phyloP scores from a whole-genome alignment of 129 eudicot species.

The Arctium lappa region DNA sequence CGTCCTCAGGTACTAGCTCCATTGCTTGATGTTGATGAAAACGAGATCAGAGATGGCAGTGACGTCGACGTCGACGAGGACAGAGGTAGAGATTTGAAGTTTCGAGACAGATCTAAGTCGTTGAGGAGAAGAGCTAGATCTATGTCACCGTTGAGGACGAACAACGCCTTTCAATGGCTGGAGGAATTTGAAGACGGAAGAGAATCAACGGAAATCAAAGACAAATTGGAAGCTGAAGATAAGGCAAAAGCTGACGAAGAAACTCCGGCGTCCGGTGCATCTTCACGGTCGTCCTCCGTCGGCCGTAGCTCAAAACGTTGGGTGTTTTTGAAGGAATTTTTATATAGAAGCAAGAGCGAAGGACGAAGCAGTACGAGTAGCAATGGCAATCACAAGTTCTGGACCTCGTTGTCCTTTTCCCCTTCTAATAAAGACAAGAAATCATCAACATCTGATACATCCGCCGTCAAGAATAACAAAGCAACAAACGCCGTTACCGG shows the following conservation, averaged over 20 bases:
- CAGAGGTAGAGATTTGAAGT: constrained; percentile 56
- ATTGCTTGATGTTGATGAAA: constrained; percentile 39
- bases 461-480: constrained; percentile 15
- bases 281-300: constrained; percentile 70
- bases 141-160: constrained; percentile 57
- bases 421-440: constrained; percentile 43
- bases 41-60: constrained; percentile 21
- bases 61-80: constrained; percentile 6
- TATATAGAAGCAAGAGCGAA: constrained; percentile 79
- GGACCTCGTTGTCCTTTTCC: constrained; percentile 61
- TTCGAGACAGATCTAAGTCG: constrained; percentile 66
- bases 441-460: constrained; percentile 1
- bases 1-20: constrained; percentile 58
- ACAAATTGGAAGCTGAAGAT: background rate
- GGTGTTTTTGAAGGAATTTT: constrained; percentile 80
- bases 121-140: constrained; percentile 71
- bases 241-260: constrained; percentile 15
- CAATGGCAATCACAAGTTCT: constrained; percentile 53
- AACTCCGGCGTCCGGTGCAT: constrained; percentile 53
- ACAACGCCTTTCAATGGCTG: constrained; percentile 41
- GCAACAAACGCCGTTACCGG: background rate
- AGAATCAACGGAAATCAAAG: constrained; percentile 3
- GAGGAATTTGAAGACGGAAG: constrained; percentile 29
- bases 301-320: constrained; percentile 78
- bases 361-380: constrained; percentile 54